phyloP scores from a whole-genome alignment of 805 yeast species.

The Wickerhamiella brachini region DNA sequence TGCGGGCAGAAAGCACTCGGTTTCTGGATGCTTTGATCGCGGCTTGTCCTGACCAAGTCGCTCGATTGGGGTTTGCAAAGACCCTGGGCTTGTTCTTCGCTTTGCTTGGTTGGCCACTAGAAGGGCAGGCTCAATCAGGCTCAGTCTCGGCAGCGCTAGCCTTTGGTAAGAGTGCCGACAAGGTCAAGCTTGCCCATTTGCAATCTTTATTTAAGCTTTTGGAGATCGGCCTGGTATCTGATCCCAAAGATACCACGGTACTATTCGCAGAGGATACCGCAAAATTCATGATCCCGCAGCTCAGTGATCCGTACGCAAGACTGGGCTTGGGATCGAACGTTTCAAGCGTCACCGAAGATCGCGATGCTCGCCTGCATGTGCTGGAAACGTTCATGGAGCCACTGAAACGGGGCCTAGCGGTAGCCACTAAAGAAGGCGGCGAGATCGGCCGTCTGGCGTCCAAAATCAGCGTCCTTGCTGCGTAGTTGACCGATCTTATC shows the following conservation, averaged over 20 bases:
- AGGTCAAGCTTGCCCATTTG: conserved; percentile 17
- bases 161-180: conserved; percentile 17
- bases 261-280: conserved; percentile 12
- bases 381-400: conserved; percentile 7
- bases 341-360: conserved; percentile 16
- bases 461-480: conserved; percentile 5
- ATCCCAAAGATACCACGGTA: not conserved
- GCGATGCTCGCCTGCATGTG: conserved; percentile 15
- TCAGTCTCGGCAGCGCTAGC: conserved; percentile 14
- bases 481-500: not conserved
- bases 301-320: conserved; percentile 12
- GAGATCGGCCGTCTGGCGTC: conserved; percentile 14
- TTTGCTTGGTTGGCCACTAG: conserved; percentile 54
- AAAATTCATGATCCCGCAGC: conserved; percentile 13
- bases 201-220: conserved; percentile 13
- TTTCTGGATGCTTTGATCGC: conserved; percentile 49
- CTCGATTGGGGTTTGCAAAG: conserved; percentile 15
- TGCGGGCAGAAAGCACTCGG: conserved; percentile 61
- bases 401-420: conserved; percentile 7
- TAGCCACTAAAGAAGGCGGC: conserved; percentile 13
- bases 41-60: conserved; percentile 10
- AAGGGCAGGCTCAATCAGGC: conserved; percentile 11
- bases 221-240: conserved; percentile 10
- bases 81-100: conserved; percentile 48
- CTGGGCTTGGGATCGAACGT: not conserved